Evolutionary conservation across 2,329 filamentous ascomycete species (phyloP).

Genomic region (Aspergillus tamarii): DNA sequence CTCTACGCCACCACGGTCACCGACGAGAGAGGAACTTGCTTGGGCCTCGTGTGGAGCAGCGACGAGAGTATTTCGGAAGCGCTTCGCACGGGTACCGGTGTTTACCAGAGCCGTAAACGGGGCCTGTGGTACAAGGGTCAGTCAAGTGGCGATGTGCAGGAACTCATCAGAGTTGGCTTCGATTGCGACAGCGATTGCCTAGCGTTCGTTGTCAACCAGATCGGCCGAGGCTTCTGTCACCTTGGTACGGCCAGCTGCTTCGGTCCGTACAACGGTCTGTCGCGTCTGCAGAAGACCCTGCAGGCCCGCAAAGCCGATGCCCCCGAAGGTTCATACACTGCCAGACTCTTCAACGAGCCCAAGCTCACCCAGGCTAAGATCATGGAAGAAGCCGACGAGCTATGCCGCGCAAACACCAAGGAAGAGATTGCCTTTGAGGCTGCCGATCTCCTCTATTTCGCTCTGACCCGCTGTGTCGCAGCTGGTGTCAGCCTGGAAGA

Average conservation of each 20-base stretch:
- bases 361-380: conserved; percentile 93
- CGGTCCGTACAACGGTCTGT: conserved; percentile 78
- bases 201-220: conserved; percentile 86
- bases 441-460: conserved; percentile 94
- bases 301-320: conserved; percentile 79
- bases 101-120: conserved; percentile 95
- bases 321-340: conserved; percentile 89
- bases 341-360: conserved; percentile 86
- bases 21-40: conserved; percentile 79
- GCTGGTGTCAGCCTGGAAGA: conserved; percentile 85
- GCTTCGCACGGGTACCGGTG: conserved; percentile 76
- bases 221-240: conserved; percentile 89
- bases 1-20: conserved; percentile 89
- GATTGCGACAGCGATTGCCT: conserved; percentile 95
- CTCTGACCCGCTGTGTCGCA: conserved; percentile 82
- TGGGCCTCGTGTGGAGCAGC: conserved; percentile 94
- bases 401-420: conserved; percentile 81
- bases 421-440: conserved; percentile 91
- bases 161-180: conserved; percentile 79
- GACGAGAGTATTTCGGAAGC: conserved; percentile 87
- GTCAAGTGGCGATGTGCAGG: conserved; percentile 89
- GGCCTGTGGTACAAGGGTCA: conserved; percentile 97
- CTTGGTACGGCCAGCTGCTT: conserved; percentile 91
- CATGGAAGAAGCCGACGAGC: conserved; percentile 95
- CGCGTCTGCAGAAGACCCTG: conserved; percentile 84